phyloP scores from a whole-genome alignment of 805 yeast genomes.

The Wickerhamiella cacticola region DNA sequence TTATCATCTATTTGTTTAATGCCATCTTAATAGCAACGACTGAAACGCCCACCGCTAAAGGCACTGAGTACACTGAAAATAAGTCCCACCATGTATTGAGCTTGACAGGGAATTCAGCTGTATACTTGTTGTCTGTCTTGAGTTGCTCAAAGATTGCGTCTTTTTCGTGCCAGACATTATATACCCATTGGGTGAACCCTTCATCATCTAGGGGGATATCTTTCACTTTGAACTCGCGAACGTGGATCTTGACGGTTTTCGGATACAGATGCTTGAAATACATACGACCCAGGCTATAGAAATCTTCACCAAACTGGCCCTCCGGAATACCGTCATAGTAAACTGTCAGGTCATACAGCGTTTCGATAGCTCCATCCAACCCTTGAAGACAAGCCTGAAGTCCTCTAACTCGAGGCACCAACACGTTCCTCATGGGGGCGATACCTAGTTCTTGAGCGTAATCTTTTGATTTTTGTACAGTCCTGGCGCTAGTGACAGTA shows the following conservation, averaged over 20 bases:
- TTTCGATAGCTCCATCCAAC: slow-evolving; percentile 31
- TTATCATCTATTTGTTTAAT: background rate
- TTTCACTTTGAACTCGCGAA: slow-evolving; percentile 43
- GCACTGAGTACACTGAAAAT: background rate
- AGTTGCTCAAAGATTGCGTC: slow-evolving; percentile 58
- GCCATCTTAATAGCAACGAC: background rate
- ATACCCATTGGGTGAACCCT: slow-evolving; percentile 64
- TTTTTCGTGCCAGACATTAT: slow-evolving; percentile 61
- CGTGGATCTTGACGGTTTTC: slow-evolving; percentile 46
- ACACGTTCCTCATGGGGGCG: slow-evolving; percentile 41
- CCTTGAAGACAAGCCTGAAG: slow-evolving; percentile 51
- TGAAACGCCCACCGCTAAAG: background rate
- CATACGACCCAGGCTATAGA: slow-evolving; percentile 50
- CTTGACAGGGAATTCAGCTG: background rate
- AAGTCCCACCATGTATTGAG: slow-evolving; percentile 4
- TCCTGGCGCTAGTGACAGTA: slow-evolving; percentile 63
- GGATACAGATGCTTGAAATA: slow-evolving; percentile 69
- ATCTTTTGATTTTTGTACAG: slow-evolving; percentile 43
- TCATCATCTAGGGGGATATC: slow-evolving; percentile 52
- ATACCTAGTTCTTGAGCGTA: slow-evolving; percentile 41
- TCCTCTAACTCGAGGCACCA: slow-evolving; percentile 80
- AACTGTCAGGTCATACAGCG: slow-evolving; percentile 70
- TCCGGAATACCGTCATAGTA: slow-evolving; percentile 61
- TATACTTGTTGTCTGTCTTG: slow-evolving; percentile 29
- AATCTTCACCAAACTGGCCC: slow-evolving; percentile 64